Base-by-base conservation (phyloP, 169 alveolate species). In the Toxoplasma gondii region DNA sequence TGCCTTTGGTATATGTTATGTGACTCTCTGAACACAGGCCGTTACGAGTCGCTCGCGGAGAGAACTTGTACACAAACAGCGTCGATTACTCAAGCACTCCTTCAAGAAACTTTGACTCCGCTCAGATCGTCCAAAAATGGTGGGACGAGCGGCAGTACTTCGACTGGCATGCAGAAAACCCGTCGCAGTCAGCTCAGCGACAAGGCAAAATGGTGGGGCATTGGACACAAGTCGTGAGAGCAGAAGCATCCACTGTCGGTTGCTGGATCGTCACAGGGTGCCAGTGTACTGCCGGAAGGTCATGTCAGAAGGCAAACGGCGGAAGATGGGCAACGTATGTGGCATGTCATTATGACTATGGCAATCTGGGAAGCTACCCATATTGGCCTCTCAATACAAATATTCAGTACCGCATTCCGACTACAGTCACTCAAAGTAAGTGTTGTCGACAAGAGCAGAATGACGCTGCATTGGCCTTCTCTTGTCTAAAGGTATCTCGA, bases 101-200 rank as follows among this genome's bases (percentile, higher is more conserved):
- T n/a, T 92, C 96, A 58, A 17, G 34, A 74, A 70, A 69, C 49
- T 95, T 95, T 94, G 97, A 95, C 82, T 94, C 97, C 43, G 88
- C 97, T 44, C 88, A 45, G 64, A 95, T 95, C 39, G 97, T 95
- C 36, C 92, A 95, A 58, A 95, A 95, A 58, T 95, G 97, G 97
- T 95, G 97, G 97, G 96, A 95, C n/a, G 97, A 95, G 69, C 80
- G 97, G 38, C 92, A 95, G 29, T 94, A 95, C 83, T 95, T 95
- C 88, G 94, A 95, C 80, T 95, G 97, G 97, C 92, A 82, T 41
- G 39, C 94, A 38, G 94, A 88, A 10, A 81, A 70, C 36, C 97
- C 97, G 10, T 92, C 95, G 34, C 92, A 94, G 36, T 39, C 31
- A 31, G 94, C 94, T 7, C 94, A 91, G 64, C 80, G 91, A 10